Conservation (phyloP, 495 filamentous ascomycete species). For the Glonium stellatum region DNA sequence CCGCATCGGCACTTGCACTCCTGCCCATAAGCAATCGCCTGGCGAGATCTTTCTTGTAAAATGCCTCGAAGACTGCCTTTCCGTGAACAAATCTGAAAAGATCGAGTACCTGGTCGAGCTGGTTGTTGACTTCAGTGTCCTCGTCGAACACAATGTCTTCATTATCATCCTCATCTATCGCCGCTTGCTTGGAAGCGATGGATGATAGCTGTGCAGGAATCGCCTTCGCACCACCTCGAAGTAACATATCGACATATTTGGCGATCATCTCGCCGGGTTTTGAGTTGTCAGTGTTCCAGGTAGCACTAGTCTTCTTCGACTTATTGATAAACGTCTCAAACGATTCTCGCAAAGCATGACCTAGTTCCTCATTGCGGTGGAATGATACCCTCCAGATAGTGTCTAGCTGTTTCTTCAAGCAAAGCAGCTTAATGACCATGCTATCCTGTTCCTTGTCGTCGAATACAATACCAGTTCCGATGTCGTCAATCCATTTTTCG, state of each 20-base stretch:
- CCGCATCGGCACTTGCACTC: constrained; percentile 88
- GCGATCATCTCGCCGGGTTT: constrained; percentile 98
- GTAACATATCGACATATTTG: constrained; percentile 86
- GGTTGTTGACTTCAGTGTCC: constrained; percentile 79
- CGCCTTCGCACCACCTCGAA: constrained; percentile 78
- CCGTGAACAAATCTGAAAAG: constrained; percentile 96
- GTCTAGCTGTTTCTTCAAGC: constrained; percentile 76
- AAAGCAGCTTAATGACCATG: constrained; percentile 80
- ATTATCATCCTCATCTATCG: constrained; percentile 44
- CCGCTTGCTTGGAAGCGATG: constrained; percentile 5
- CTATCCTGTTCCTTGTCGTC: constrained; percentile 68
- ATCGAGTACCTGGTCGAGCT: constrained; percentile 84
- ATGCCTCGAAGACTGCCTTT: constrained; percentile 95
- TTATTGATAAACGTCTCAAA: constrained; percentile 90
- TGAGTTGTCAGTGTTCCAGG: constrained; percentile 72
- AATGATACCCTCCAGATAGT: constrained; percentile 66
- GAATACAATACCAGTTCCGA: constrained; percentile 72
- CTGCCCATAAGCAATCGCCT: constrained; percentile 79
- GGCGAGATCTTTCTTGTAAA: constrained; percentile 96
- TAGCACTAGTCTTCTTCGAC: constrained; percentile 55
- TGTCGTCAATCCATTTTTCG: constrained; percentile 65
- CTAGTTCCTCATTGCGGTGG: constrained; percentile 61
- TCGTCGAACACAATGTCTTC: constrained; percentile 62
- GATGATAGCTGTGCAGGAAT: constrained; percentile 52
- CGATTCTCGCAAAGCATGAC: constrained; percentile 69